Base-by-base conservation (phyloP, 106 monocot species). In the Acorus calamus region DNA sequence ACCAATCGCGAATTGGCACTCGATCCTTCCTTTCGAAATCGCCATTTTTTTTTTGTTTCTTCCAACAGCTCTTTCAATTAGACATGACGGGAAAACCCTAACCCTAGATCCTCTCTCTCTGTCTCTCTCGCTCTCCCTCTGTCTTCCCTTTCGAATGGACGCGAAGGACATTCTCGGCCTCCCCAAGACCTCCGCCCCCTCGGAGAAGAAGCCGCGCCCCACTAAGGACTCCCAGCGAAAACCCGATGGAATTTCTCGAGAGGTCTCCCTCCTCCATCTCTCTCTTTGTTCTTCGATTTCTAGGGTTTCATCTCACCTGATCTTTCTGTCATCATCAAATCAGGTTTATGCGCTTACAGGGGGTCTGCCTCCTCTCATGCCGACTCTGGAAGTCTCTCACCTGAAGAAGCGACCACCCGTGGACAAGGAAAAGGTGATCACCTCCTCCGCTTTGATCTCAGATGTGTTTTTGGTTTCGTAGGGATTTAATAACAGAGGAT, bases 141-240 rank as follows among this genome's bases (percentile, higher is more conserved):
- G 28, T 28, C 28, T 28, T 28, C 28, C 28, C 28, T 28, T 28
- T 28, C 28, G 28, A 28, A 98, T 98, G 96, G 96, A 98, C 57
- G 96, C 96, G 12, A 98, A 91, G 80, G 96, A 98, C 70, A 98
- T 98, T 53, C 96, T 91, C 28, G 96, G 91, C 47, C 60, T 98
- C 3, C 91, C 91, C 1, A 98, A 91, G 71, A 74, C 8, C 61
- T 59, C 90, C 42, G 82, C 91, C 68, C 79, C 87, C 14, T 70
- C 60, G 5, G 96, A 98, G 87, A 98, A 85, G 88, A 84, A 76
- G 43, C 59, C 94, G 48, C 82, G 87, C 6, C 72, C 87, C 6
- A 87, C 73, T 28, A 84, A 78, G 76, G 94, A 96, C 4, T 71
- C 91, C 41, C 96, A 98, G 79, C 73, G 96, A 53, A 87, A 83